These are phyloP conservation scores for Capsicum rhomboideum DNA, from an alignment of 257 asterid species.

Conservation along the genomic window DNA sequence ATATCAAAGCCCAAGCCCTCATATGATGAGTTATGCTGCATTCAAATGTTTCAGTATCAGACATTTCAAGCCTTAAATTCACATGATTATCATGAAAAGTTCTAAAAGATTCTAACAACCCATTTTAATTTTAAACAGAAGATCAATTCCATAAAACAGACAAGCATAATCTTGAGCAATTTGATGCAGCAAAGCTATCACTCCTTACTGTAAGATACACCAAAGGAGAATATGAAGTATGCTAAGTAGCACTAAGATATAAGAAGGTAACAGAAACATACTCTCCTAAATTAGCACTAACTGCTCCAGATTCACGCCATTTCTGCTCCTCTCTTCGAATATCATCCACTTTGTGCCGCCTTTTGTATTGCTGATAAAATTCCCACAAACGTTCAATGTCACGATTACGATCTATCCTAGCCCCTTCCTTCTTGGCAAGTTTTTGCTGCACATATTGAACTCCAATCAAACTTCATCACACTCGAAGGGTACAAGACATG, in stretches of 20 bases:
- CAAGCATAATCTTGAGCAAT: background rate
- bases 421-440: constrained; percentile 83
- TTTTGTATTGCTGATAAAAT: constrained; percentile 76
- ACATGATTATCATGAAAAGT: background rate
- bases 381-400: constrained; percentile 89
- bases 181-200: background rate
- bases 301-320: constrained; percentile 88
- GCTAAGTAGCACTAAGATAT: background rate
- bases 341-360: constrained; percentile 81
- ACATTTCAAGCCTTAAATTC: background rate
- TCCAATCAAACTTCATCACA: background rate
- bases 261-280: constrained; percentile 26
- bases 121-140: background rate
- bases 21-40: background rate
- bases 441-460: constrained; percentile 62
- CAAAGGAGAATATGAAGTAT: background rate
- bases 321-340: constrained; percentile 73
- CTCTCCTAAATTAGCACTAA: constrained; percentile 70
- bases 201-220: background rate
- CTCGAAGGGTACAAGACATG: background rate
- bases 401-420: constrained; percentile 70
- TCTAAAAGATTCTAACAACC: background rate
- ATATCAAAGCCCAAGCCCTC: background rate
- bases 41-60: background rate
- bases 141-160: background rate